These are phyloP conservation scores for Barnettozyma wickerhamii DNA, from an alignment of 805 yeast genomes.

Conservation along the genomic window DNA sequence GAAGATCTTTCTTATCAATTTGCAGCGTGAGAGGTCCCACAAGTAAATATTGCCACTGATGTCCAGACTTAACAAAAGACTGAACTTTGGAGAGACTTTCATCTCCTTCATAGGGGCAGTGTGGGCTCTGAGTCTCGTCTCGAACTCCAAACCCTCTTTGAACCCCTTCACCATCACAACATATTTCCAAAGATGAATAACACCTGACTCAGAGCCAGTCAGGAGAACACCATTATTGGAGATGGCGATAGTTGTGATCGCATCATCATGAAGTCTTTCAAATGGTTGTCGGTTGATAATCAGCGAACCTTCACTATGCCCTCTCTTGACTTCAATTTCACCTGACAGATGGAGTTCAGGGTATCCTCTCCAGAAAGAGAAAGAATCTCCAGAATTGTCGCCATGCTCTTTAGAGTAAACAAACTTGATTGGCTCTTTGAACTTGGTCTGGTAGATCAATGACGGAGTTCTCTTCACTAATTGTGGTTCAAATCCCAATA, in stretches of 20 bases:
- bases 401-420: slow-evolving; percentile 40
- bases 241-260: slow-evolving; percentile 25
- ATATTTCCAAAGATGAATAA: slow-evolving; percentile 52
- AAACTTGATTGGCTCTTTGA: slow-evolving; percentile 36
- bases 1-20: slow-evolving; percentile 39
- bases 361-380: slow-evolving; percentile 50
- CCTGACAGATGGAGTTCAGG: slow-evolving; percentile 29
- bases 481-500: slow-evolving; percentile 32
- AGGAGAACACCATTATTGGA: slow-evolving; percentile 26
- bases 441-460: slow-evolving; percentile 39
- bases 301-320: slow-evolving; percentile 19
- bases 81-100: slow-evolving; percentile 46
- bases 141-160: slow-evolving; percentile 33
- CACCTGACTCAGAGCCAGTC: slow-evolving; percentile 49
- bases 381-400: slow-evolving; percentile 27
- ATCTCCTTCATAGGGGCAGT: slow-evolving; percentile 41
- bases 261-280: slow-evolving; percentile 29
- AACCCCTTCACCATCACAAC: slow-evolving; percentile 14
- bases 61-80: slow-evolving; percentile 53
- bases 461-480: slow-evolving; percentile 33
- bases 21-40: slow-evolving; percentile 61
- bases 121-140: slow-evolving; percentile 56
- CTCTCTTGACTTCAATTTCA: slow-evolving; percentile 23
- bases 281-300: slow-evolving; percentile 23
- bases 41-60: slow-evolving; percentile 46